Evolutionary conservation across 495 filamentous ascomycete species (phyloP).

Genomic region (Penicillium cinerascens): DNA sequence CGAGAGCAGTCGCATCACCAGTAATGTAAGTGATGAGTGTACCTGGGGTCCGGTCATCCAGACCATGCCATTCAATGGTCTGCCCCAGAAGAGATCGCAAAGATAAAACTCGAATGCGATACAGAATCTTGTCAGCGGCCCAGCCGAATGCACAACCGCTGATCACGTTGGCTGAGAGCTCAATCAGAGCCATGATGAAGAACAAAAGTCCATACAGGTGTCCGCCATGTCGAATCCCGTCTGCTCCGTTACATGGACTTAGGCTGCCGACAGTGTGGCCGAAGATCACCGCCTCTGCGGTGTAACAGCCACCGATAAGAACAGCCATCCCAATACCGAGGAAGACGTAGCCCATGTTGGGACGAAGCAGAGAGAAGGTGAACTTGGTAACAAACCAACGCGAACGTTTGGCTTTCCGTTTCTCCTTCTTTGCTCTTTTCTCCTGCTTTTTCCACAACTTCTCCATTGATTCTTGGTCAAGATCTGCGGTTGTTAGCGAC

Average conservation of each 20-base stretch:
- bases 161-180: conserved; percentile 48
- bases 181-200: conserved; percentile 50
- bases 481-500: background rate
- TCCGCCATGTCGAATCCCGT: conserved; percentile 34
- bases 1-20: conserved; percentile 44
- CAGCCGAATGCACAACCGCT: conserved; percentile 48
- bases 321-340: conserved; percentile 32
- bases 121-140: conserved; percentile 49
- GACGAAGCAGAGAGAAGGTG: conserved; percentile 24
- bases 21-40: conserved; percentile 46
- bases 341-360: conserved; percentile 31
- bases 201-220: conserved; percentile 52
- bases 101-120: conserved; percentile 45
- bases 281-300: conserved; percentile 49
- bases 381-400: conserved; percentile 24
- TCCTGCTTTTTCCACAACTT: conserved; percentile 8
- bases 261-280: conserved; percentile 44
- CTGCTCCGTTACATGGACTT: conserved; percentile 35
- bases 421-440: conserved; percentile 14
- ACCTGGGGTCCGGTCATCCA: conserved; percentile 40
- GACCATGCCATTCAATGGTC: conserved; percentile 49
- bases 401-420: conserved; percentile 16
- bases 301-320: conserved; percentile 43
- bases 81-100: conserved; percentile 49
- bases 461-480: background rate